Evolutionary conservation across 2,329 filamentous ascomycete species (phyloP).

Genomic region (Cadophora gregata): DNA sequence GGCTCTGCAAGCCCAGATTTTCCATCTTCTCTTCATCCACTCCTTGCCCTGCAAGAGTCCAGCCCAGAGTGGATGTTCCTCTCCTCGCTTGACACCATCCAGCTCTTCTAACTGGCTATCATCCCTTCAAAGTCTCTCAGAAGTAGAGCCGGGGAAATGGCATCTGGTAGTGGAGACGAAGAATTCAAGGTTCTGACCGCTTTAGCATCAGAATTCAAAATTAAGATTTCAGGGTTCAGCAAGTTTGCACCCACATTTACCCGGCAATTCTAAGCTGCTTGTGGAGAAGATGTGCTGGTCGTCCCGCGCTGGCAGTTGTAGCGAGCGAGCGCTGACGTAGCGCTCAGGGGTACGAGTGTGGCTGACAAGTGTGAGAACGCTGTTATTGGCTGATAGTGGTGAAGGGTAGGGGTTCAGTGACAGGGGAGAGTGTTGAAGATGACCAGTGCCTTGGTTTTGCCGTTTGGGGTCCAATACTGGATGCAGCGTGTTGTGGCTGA

Average conservation of each 20-base stretch:
- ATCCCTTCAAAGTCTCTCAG: not conserved
- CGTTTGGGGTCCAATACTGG: not conserved
- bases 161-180: not conserved
- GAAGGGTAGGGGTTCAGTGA: not conserved
- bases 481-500: conserved; percentile 5
- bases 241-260: not conserved
- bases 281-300: not conserved
- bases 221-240: conserved; percentile 3
- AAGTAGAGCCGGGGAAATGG: not conserved
- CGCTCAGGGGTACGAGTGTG: not conserved
- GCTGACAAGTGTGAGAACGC: not conserved
- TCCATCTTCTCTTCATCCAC: not conserved
- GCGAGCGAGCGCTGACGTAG: not conserved
- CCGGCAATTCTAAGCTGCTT: not conserved
- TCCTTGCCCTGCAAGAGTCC: not conserved
- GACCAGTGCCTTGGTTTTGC: not conserved
- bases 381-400: not conserved
- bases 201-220: not conserved
- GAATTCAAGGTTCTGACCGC: not conserved
- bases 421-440: not conserved
- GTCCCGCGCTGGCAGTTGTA: conserved; percentile 2
- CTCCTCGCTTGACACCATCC: not conserved
- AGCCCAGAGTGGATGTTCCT: conserved; percentile 8
- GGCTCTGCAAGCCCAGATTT: not conserved
- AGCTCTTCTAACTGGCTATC: not conserved